Evolutionary conservation across 1,284 basidiomycete species (phyloP).

Genomic region (Anthracocystis panici-leucophaei): DNA sequence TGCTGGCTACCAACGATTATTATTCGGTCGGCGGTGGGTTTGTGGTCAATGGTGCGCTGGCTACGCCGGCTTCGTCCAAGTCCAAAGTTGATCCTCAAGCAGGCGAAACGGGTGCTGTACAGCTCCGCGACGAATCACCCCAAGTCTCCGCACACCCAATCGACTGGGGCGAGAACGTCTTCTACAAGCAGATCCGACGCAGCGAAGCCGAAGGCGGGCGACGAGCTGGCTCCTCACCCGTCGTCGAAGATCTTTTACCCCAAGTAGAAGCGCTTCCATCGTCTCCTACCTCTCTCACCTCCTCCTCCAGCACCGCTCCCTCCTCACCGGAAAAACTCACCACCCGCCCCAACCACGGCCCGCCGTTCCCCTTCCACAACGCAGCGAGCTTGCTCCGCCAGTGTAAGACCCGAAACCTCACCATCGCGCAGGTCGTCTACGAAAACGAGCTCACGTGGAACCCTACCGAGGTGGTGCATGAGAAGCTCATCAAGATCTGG

Average conservation of each 20-base stretch:
- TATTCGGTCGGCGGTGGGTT: constrained; percentile 73
- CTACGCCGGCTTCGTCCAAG: constrained; percentile 35
- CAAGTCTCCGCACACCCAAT: constrained; percentile 68
- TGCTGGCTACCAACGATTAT: constrained; percentile 94
- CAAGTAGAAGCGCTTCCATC: constrained; percentile 24
- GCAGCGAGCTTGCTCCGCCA: constrained; percentile 82
- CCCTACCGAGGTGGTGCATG: constrained; percentile 58
- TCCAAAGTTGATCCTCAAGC: background rate
- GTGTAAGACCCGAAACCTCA: constrained; percentile 84
- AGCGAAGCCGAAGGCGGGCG: constrained; percentile 81
- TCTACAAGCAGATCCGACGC: constrained; percentile 95
- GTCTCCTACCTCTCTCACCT: background rate
- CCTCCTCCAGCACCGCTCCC: background rate
- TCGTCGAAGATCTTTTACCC: constrained; percentile 11
- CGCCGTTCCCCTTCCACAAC: constrained; percentile 86
- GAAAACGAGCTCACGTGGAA: constrained; percentile 82
- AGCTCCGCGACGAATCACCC: constrained; percentile 15
- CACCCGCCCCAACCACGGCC: constrained; percentile 69
- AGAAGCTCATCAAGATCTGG: constrained; percentile 76
- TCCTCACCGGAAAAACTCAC: constrained; percentile 20
- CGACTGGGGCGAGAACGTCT: constrained; percentile 87
- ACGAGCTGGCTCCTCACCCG: constrained; percentile 61
- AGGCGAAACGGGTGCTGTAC: background rate
- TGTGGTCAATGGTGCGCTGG: constrained; percentile 65
- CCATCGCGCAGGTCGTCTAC: constrained; percentile 78